These are phyloP conservation scores for Fusarium sp. DNA, from an alignment of 2,329 filamentous ascomycete species.

Conservation along the genomic window DNA sequence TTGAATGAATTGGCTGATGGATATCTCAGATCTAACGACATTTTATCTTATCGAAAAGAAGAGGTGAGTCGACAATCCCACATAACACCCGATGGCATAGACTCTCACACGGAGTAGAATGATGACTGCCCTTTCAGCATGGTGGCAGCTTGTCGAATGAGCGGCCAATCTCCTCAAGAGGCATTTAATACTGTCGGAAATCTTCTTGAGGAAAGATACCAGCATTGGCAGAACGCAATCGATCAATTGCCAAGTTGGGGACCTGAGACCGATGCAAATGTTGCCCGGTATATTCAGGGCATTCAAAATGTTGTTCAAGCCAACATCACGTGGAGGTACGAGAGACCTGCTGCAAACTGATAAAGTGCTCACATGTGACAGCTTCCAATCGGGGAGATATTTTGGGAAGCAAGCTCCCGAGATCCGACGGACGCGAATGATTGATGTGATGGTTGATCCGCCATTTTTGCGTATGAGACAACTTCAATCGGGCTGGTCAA, in stretches of 20 bases:
- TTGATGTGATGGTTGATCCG: slow-evolving; percentile 18
- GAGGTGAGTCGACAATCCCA: background rate
- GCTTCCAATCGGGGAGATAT: slow-evolving; percentile 24
- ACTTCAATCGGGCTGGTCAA: background rate
- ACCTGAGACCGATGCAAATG: background rate
- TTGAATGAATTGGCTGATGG: fast-evolving
- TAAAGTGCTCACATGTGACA: background rate
- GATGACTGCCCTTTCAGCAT: slow-evolving; percentile 25
- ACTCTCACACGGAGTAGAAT: background rate
- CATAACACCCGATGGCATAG: fast-evolving
- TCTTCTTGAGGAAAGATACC: slow-evolving; percentile 7
- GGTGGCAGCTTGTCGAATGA: slow-evolving; percentile 24
- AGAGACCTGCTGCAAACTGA: too few relatives aligned
- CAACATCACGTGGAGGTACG: slow-evolving; percentile 27
- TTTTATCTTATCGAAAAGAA: slow-evolving; percentile 18
- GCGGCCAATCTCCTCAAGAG: slow-evolving; percentile 9
- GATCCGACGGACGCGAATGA: slow-evolving; percentile 9
- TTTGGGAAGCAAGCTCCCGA: slow-evolving; percentile 21
- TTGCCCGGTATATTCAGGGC: slow-evolving; percentile 10
- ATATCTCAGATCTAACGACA: background rate
- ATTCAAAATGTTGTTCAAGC: slow-evolving; percentile 26
- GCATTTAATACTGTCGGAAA: slow-evolving; percentile 9
- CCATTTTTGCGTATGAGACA: slow-evolving; percentile 1
- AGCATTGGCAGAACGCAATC: background rate
- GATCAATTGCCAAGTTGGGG: slow-evolving; percentile 15